These are phyloP conservation scores for Amborella trichopoda DNA, from an alignment of 164 flowering plant genomes.

Conservation along the genomic window DNA sequence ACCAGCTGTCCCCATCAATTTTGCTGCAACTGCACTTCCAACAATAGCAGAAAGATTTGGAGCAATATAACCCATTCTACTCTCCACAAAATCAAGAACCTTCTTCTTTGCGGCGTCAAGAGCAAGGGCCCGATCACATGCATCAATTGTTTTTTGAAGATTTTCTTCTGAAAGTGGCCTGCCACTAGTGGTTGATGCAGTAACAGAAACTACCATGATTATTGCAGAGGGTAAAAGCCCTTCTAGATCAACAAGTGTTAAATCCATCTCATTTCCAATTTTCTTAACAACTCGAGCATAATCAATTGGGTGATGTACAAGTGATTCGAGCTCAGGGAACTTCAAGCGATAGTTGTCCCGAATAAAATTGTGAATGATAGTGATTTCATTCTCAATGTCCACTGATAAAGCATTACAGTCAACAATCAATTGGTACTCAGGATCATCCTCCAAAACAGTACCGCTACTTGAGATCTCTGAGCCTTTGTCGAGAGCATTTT, in stretches of 20 bases:
- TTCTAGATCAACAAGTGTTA: conserved; percentile 90
- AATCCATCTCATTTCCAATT: conserved; percentile 83
- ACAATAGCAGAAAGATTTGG: conserved; percentile 93
- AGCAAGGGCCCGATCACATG: conserved; percentile 90
- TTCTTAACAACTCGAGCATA: conserved; percentile 95
- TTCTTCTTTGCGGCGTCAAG: conserved; percentile 79
- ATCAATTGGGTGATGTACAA: conserved; percentile 95
- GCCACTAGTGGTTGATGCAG: conserved; percentile 88
- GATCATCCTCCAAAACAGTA: conserved; percentile 81
- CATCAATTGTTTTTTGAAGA: conserved; percentile 69
- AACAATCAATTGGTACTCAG: conserved; percentile 88
- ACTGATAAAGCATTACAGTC: conserved; percentile 86
- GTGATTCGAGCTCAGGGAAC: conserved; percentile 93
- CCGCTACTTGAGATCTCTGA: conserved; percentile 44
- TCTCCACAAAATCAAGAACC: conserved; percentile 91
- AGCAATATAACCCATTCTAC: conserved; percentile 92
- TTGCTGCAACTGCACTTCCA: conserved; percentile 98
- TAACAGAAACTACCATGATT: conserved; percentile 93
- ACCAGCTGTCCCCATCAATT: conserved; percentile 97
- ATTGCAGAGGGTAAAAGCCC: conserved; percentile 89
- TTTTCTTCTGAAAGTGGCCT: conserved; percentile 87
- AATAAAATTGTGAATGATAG: conserved; percentile 83
- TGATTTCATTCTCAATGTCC: conserved; percentile 88
- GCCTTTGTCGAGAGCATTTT: conserved; percentile 67
- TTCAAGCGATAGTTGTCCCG: conserved; percentile 83